A percentile compares a stretch with the other conserved stretches of the same genome.
These are phyloP conservation scores for Aspergillus panamensis DNA, from an alignment of 495 filamentous ascomycete genomes.

Conservation along the genomic window DNA sequence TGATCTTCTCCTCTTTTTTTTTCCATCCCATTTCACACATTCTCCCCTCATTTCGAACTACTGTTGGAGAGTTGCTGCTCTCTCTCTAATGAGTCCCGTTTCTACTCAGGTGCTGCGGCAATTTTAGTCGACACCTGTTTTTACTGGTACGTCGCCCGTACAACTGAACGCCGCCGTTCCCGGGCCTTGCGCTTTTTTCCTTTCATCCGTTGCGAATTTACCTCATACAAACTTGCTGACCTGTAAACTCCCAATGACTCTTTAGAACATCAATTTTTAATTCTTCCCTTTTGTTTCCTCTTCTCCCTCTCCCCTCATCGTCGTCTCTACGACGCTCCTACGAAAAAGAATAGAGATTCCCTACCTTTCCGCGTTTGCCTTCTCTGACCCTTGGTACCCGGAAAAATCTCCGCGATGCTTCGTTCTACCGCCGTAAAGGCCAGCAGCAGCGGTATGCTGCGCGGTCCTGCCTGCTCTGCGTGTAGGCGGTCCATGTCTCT, in stretches of 20 bases:
- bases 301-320: not conserved
- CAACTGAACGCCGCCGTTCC: constrained; percentile 18
- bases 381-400: constrained; percentile 12
- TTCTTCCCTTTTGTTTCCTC: not conserved
- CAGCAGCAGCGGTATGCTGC: constrained; percentile 52
- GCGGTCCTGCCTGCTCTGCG: constrained; percentile 45
- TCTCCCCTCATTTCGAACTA: constrained; percentile 16
- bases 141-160: constrained; percentile 11
- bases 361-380: constrained; percentile 6
- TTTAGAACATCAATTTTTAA: constrained; percentile 1
- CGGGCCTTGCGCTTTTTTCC: constrained; percentile 24
- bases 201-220: constrained; percentile 35
- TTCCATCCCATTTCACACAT: not conserved
- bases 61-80: constrained; percentile 32
- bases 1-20: constrained; percentile 13
- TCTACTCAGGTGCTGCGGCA: constrained; percentile 46
- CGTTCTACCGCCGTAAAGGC: constrained; percentile 46
- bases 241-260: constrained; percentile 5
- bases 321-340: constrained; percentile 1
- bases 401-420: constrained; percentile 44
- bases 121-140: constrained; percentile 46
- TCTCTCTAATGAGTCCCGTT: constrained; percentile 48
- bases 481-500: constrained; percentile 46
- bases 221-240: constrained; percentile 30
- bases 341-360: constrained; percentile 3